Evolutionary conservation across 371 early-diverging fungal genomes (phyloP), one percentile per base, ranked within the genome.

Genomic region (Apophysomyces elegans): DNA sequence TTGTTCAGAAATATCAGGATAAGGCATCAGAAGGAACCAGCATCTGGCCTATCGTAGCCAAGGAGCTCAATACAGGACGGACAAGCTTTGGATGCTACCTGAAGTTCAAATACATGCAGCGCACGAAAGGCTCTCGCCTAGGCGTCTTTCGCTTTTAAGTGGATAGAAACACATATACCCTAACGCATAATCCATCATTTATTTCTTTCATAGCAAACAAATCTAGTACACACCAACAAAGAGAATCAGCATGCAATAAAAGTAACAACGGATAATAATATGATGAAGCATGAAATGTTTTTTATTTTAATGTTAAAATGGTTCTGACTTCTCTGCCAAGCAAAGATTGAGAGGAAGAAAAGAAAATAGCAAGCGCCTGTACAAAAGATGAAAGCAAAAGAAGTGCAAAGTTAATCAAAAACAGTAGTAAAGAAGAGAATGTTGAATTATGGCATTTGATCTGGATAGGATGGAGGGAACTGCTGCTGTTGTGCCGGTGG

Each of bases 21-120:
- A 32, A 47, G 14, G 38, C 16, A 21, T 43, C 5, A 26, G 36
- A 59, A n/a, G 26, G 46, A n/a, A 45, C 26, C 5, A 62, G 46
- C 9, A 64, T 69, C n/a, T 79, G 80, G 80, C 54, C 67, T 5
- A 7, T 26, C 1, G 63, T 76, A 2, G 75, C 77, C 3, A 50
- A 73, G 37, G 68, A 72, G 35, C 39, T 79, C 9, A 63, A 61
- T 9, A 76, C 72, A 8, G 75, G 75, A 3, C 62, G 80, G n/a
- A 57, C 71, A 5, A 63, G 68, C 5, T 44, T 44, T 41, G 56
- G 66, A 8, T 79, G 76, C 47, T 63, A 67, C 37, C 14, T 11
- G 9, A 76, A 72, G 57, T 74, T 63, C 47, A 36, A 64, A 7
- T 61, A 58, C 11, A 70, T 78, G 75, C 8, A 47, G 16, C 47